A percentile compares a stretch with the other conserved stretches of the same genome.
Evolutionary conservation across 2,329 filamentous ascomycete genomes (phyloP).

Genomic region (Purpureocillium takamizusanense): DNA sequence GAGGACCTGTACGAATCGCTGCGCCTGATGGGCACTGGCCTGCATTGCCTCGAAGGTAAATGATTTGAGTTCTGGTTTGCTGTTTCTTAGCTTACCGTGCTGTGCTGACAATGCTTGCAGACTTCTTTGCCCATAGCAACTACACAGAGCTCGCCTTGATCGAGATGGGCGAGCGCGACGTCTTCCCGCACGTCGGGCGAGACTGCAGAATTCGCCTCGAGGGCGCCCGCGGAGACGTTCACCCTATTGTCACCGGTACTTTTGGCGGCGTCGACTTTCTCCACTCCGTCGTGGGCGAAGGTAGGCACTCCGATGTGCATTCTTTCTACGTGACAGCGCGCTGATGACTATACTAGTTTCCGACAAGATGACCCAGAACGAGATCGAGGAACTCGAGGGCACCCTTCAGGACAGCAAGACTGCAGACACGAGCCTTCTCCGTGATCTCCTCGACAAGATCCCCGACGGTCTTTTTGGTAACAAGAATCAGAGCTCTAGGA

Average conservation of each 20-base stretch:
- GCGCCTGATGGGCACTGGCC: constrained; percentile 74
- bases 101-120: constrained; percentile 26
- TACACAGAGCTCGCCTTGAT: constrained; percentile 83
- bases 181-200: constrained; percentile 83
- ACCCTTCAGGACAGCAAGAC: constrained; percentile 58
- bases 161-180: constrained; percentile 68
- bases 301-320: constrained; percentile 19
- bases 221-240: constrained; percentile 59
- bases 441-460: constrained; percentile 72
- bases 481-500: constrained; percentile 63
- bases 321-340: background rate
- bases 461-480: constrained; percentile 72
- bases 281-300: constrained; percentile 70
- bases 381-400: constrained; percentile 82
- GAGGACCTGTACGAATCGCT: constrained; percentile 82
- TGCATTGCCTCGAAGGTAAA: constrained; percentile 76
- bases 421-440: constrained; percentile 64
- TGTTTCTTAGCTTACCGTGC: background rate
- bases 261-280: constrained; percentile 94
- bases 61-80: background rate
- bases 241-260: constrained; percentile 79
- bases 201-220: constrained; percentile 61
- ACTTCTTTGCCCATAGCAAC: constrained; percentile 91
- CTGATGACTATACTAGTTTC: constrained; percentile 42
- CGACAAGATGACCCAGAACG: constrained; percentile 85